phyloP scores from a whole-genome alignment of 345 rosid species.

The Lumnitzera littorea region DNA sequence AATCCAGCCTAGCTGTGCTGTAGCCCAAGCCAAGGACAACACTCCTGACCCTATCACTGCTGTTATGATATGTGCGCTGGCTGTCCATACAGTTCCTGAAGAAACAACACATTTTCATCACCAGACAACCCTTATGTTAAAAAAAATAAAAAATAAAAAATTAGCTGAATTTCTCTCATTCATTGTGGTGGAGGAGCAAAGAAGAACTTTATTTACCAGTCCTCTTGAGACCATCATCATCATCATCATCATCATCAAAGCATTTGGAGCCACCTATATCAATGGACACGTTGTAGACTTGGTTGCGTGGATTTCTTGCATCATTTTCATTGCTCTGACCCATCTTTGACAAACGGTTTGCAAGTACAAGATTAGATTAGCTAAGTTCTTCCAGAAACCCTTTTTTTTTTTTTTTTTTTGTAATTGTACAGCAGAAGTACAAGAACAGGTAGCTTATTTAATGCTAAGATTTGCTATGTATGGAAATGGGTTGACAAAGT shows the following conservation, averaged over 20 bases:
- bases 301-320: too few relatives aligned
- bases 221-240: constrained; percentile 66
- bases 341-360: too few relatives aligned
- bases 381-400: too few relatives aligned
- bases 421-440: too few relatives aligned
- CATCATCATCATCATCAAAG: constrained; percentile 83
- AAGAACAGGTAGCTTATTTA: too few relatives aligned
- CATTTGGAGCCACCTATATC: constrained; percentile 39
- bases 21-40: constrained; percentile 68
- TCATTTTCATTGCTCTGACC: too few relatives aligned
- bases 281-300: constrained; percentile 14
- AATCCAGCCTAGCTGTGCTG: constrained; percentile 76
- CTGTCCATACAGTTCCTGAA: constrained; percentile 60
- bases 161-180: neutral
- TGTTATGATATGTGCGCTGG: constrained; percentile 67
- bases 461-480: too few relatives aligned
- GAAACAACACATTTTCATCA: neutral
- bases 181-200: neutral
- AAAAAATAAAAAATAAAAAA: neutral
- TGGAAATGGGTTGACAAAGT: too few relatives aligned
- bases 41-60: constrained; percentile 84
- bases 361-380: too few relatives aligned
- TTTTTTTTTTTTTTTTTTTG: too few relatives aligned
- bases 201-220: constrained; percentile 33
- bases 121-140: neutral